phyloP scores from a whole-genome alignment of 805 yeast species.

The Myxozyma mucilagina region DNA sequence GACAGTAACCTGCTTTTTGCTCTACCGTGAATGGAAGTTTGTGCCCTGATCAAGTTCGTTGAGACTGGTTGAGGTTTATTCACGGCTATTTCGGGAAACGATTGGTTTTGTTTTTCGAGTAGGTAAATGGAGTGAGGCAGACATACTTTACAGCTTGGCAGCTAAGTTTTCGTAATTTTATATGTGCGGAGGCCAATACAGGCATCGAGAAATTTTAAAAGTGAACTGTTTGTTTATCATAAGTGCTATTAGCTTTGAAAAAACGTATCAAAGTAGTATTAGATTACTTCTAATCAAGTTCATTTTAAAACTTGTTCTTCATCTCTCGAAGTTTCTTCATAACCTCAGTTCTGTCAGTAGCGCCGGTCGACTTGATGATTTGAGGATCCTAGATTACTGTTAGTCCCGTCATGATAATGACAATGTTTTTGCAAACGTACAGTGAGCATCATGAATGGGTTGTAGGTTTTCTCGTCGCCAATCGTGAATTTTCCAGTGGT shows the following conservation, averaged over 20 bases:
- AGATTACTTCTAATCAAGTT: too few species aligned
- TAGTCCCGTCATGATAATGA: background rate
- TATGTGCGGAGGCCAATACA: background rate
- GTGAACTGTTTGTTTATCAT: background rate
- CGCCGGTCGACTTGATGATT: constrained; percentile 61
- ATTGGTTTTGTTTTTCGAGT: constrained; percentile 12
- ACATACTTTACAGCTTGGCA: background rate
- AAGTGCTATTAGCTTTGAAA: background rate
- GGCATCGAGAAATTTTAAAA: background rate
- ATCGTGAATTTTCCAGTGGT: constrained; percentile 88
- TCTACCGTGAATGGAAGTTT: constrained; percentile 8
- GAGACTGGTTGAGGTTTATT: constrained; percentile 1
- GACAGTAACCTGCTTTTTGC: constrained; percentile 17
- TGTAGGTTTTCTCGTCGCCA: constrained; percentile 74
- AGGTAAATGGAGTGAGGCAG: constrained; percentile 10
- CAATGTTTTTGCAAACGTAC: background rate
- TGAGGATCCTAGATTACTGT: constrained; percentile 51
- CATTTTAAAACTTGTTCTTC: constrained; percentile 54
- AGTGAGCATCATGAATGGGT: constrained; percentile 78
- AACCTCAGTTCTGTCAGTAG: constrained; percentile 51
- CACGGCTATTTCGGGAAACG: constrained; percentile 14
- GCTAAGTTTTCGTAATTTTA: background rate
- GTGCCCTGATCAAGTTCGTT: background rate
- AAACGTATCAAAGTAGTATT: background rate
- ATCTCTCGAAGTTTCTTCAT: constrained; percentile 73